Conservation (phyloP, 345 rosid species). For the Durio zibethinus region DNA sequence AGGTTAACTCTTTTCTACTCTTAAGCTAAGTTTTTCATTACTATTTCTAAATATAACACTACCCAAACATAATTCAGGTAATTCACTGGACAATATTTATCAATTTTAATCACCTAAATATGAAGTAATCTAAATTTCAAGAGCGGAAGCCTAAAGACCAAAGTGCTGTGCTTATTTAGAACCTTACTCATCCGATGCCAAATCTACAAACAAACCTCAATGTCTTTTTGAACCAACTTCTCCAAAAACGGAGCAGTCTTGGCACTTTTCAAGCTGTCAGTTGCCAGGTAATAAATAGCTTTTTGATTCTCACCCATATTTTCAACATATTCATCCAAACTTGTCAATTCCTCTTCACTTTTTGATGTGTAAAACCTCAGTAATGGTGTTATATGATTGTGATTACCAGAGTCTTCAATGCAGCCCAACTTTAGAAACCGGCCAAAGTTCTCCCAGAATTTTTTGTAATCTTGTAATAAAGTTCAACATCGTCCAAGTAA, state of each 20-base stretch:
- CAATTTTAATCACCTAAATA: neutral
- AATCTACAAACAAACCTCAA: constrained; percentile 54
- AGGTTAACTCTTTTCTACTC: neutral
- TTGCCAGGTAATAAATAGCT: constrained; percentile 88
- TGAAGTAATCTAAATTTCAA: neutral
- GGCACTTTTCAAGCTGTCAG: constrained; percentile 94
- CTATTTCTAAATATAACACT: neutral
- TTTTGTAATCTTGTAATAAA: constrained; percentile 77
- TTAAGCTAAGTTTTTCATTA: neutral
- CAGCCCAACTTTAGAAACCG: constrained; percentile 89
- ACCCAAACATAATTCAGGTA: neutral
- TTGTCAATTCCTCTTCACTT: constrained; percentile 72
- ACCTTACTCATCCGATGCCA: neutral
- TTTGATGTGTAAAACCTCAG: constrained; percentile 80
- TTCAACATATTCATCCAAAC: constrained; percentile 85
- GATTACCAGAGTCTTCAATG: constrained; percentile 93
- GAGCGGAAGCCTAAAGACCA: neutral
- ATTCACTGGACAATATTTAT: neutral
- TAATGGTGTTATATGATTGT: constrained; percentile 85
- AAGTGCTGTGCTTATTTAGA: neutral
- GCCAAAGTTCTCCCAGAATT: constrained; percentile 98
- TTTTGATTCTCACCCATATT: constrained; percentile 97
- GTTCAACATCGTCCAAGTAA: constrained; percentile 12
- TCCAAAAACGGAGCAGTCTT: constrained; percentile 94
- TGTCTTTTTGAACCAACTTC: constrained; percentile 82